phyloP scores from a whole-genome alignment of 176 grass and related monocot species.

The Bonia amplexicaulis region DNA sequence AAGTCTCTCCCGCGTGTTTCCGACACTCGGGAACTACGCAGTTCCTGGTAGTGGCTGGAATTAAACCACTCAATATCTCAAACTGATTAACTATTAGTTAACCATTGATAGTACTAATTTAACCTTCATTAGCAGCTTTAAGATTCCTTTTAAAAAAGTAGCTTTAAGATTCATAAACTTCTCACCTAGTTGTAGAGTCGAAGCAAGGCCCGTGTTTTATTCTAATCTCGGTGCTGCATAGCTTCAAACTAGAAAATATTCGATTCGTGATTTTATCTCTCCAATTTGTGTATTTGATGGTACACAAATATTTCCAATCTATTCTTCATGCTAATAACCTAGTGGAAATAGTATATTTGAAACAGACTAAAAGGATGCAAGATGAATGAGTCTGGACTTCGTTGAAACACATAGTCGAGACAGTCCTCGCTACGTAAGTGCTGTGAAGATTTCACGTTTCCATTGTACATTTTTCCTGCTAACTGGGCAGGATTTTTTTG shows the following conservation, averaged over 20 bases:
- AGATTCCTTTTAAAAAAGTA: slow-evolving; percentile 26
- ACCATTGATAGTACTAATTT: too few species aligned
- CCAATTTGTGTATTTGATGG: not conserved
- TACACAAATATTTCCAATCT: not conserved
- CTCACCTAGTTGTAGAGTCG: slow-evolving; percentile 42
- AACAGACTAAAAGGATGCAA: not conserved
- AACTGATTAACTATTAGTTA: too few species aligned
- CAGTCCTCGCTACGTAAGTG: not conserved
- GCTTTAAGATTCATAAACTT: slow-evolving; percentile 64
- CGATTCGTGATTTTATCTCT: not conserved
- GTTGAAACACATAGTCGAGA: not conserved
- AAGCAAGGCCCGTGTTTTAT: not conserved
- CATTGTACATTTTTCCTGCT: not conserved
- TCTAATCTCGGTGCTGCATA: not conserved
- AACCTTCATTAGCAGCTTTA: slow-evolving; percentile 17
- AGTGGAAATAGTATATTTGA: not conserved
- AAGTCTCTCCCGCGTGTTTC: too few species aligned
- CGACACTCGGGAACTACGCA: too few species aligned
- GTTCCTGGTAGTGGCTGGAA: too few species aligned
- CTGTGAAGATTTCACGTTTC: not conserved
- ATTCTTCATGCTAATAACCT: not conserved
- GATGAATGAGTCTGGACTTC: not conserved
- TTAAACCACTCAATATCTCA: too few species aligned
- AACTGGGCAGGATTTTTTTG: not conserved
- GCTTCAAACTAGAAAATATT: not conserved